Evolutionary conservation across 2,329 filamentous ascomycete species (phyloP).

Genomic region (Thielaviopsis punctulata): DNA sequence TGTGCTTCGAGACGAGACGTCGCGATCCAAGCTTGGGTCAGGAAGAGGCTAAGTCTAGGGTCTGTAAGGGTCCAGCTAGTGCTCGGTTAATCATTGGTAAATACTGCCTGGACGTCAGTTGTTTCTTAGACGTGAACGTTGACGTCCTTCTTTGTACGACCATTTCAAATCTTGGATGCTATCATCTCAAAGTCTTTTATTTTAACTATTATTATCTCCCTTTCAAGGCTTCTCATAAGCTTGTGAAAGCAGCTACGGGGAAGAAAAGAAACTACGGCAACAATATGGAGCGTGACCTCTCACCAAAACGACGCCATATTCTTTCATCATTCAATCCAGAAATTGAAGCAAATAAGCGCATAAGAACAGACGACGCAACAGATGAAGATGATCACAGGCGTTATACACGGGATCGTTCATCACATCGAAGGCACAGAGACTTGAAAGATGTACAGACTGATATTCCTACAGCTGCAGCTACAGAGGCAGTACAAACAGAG

Average conservation of each 20-base stretch:
- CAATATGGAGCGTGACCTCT: constrained; percentile 13
- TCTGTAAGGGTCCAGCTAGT: not conserved
- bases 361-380: not conserved
- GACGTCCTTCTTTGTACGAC: too few relatives aligned
- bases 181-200: too few relatives aligned
- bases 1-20: not conserved
- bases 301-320: constrained; percentile 29
- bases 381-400: too few relatives aligned
- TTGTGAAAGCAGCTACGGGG: too few relatives aligned
- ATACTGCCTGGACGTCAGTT: not conserved
- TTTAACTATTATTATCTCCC: too few relatives aligned
- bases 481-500: not conserved
- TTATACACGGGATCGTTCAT: not conserved
- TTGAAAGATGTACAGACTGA: not conserved
- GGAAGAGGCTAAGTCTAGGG: not conserved
- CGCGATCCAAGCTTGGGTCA: not conserved
- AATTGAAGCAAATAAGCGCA: constrained; percentile 1
- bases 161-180: too few relatives aligned
- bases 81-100: not conserved
- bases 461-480: not conserved
- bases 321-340: constrained; percentile 31
- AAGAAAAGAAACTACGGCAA: not conserved
- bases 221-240: too few relatives aligned
- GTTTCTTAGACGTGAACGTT: too few relatives aligned
- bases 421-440: not conserved